Evolutionary conservation across 1,284 basidiomycete genomes (phyloP), one percentile per base, ranked within the genome.

Genomic region (Mixia osmundae): DNA sequence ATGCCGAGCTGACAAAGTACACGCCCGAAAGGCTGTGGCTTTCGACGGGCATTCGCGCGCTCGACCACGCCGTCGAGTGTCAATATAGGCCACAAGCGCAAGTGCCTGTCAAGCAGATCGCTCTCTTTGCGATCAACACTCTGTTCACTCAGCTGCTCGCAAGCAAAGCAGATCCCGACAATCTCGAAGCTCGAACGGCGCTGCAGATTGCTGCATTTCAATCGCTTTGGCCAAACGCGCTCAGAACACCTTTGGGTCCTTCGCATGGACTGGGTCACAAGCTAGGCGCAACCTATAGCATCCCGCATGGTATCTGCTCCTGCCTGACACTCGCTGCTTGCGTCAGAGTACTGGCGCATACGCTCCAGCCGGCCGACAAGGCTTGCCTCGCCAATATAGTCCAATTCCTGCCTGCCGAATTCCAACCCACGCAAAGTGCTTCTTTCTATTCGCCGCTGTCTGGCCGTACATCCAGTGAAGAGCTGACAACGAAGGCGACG

Each of bases 291-390:
- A 63, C 63, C 18, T 82, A 79, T 51, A 57, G 61, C 35, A 79
- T 82, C 40, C 69, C 71, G 8, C 77, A 82, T 52, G 77, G 77
- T 3, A 74, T 78, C 45, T 79, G 77, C 5, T 76, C 74, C 16
- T 80, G 77, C 54, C 57, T 80, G 34, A 79, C 77, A 2, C 65
- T 82, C 21, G 62, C 69, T n/a, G n/a, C n/a, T n/a, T n/a, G n/a
- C n/a, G n/a, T n/a, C n/a, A n/a, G n/a, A n/a, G n/a, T n/a, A n/a
- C n/a, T n/a, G n/a, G n/a, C n/a, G n/a, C n/a, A n/a, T n/a, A n/a
- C n/a, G n/a, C n/a, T n/a, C n/a, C n/a, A n/a, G n/a, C n/a, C n/a
- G n/a, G n/a, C n/a, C n/a, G n/a, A n/a, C n/a, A n/a, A n/a, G n/a
- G n/a, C n/a, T n/a, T n/a, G n/a, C n/a, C n/a, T n/a, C n/a, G n/a